A percentile compares a stretch with the other conserved stretches of the same genome.
Evolutionary conservation across 2,329 filamentous ascomycete genomes (phyloP).

Genomic region (Akanthomyces uredinophilus): DNA sequence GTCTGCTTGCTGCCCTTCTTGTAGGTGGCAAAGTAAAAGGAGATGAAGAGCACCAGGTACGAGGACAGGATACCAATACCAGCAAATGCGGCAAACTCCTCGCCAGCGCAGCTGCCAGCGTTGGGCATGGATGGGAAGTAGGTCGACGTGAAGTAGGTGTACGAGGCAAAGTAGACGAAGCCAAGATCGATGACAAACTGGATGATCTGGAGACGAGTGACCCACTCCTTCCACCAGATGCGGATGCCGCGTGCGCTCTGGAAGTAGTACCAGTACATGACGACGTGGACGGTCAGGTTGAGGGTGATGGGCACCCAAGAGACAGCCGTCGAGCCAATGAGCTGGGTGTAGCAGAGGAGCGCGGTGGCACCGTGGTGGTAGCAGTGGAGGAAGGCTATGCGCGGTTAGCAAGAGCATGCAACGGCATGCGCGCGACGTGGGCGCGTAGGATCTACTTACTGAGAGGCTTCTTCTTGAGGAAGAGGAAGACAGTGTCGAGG

Average conservation of each 20-base stretch:
- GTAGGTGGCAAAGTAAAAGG: constrained; percentile 97
- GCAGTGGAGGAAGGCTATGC: constrained; percentile 88
- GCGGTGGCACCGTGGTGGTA: constrained; percentile 98
- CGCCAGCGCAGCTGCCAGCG: constrained; percentile 79
- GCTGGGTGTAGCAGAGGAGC: constrained; percentile 95
- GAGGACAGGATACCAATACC: constrained; percentile 90
- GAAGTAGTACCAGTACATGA: constrained; percentile 99
- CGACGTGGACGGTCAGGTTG: constrained; percentile 90
- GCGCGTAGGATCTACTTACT: constrained; percentile 37
- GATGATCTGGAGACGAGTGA: constrained; percentile 93
- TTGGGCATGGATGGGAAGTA: constrained; percentile 87
- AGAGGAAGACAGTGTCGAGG: constrained; percentile 91
- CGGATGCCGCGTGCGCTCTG: constrained; percentile 91
- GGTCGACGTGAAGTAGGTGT: constrained; percentile 91
- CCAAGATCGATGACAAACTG: constrained; percentile 97
- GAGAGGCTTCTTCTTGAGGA: constrained; percentile 98
- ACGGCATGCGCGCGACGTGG: not conserved
- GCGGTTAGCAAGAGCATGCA: not conserved
- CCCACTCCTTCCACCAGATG: constrained; percentile 99
- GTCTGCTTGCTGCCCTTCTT: constrained; percentile 79
- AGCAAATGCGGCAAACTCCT: constrained; percentile 92
- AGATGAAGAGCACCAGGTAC: constrained; percentile 97
- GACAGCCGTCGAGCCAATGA: constrained; percentile 86
- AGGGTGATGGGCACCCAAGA: constrained; percentile 93
- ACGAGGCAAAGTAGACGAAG: constrained; percentile 99